phyloP scores from a whole-genome alignment of 129 eudicot genomes.

The Calendula officinalis region DNA sequence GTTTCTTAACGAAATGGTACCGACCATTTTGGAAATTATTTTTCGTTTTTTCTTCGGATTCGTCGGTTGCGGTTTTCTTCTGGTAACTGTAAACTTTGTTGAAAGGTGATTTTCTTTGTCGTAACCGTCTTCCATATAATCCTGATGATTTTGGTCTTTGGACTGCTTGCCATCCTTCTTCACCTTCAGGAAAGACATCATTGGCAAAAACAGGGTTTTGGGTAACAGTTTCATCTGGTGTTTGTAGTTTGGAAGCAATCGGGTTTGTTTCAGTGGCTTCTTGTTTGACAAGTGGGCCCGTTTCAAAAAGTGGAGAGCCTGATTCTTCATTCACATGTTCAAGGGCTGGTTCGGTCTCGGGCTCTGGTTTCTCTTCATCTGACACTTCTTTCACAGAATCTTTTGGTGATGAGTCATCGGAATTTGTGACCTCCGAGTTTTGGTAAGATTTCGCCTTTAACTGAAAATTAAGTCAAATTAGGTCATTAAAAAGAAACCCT shows the following conservation, averaged over 20 bases:
- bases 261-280: conserved; percentile 38
- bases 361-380: conserved; percentile 48
- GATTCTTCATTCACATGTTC: conserved; percentile 31
- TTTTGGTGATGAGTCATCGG: conserved; percentile 54
- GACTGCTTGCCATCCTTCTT: conserved; percentile 97
- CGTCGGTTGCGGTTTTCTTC: conserved; percentile 64
- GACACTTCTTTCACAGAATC: conserved; percentile 37
- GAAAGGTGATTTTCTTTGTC: conserved; percentile 60
- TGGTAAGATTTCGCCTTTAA: conserved; percentile 73
- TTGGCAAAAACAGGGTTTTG: conserved; percentile 37
- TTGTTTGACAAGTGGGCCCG: conserved; percentile 35
- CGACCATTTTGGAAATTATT: conserved; percentile 49
- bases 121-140: conserved; percentile 54
- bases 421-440: conserved; percentile 37
- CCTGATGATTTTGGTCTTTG: conserved; percentile 86
- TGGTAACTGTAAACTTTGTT: conserved; percentile 65
- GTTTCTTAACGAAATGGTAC: conserved; percentile 72
- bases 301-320: conserved; percentile 32
- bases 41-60: conserved; percentile 56
- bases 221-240: conserved; percentile 32
- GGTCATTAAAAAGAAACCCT: too few relatives aligned
- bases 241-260: conserved; percentile 27
- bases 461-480: conserved; percentile 23
- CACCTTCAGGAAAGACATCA: conserved; percentile 65
- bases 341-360: conserved; percentile 15